A percentile compares a stretch with the other conserved stretches of the same genome.
These are phyloP conservation scores for Paraphoma chrysanthemicola DNA, from an alignment of 2,329 filamentous ascomycete species.

Conservation along the genomic window DNA sequence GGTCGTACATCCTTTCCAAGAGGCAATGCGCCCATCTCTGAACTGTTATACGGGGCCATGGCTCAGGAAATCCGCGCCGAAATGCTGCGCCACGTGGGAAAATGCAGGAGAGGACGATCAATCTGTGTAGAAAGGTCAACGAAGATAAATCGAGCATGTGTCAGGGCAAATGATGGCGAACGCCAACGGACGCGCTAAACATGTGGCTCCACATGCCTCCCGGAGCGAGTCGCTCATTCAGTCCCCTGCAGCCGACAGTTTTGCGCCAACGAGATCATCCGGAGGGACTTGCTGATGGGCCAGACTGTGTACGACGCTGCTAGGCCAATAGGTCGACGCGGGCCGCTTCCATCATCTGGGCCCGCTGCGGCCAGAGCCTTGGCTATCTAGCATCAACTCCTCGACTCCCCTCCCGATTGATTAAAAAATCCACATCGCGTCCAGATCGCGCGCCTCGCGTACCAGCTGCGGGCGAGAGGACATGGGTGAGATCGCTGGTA, in stretches of 20 bases:
- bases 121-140: slow-evolving; percentile 2
- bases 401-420: slow-evolving; percentile 8
- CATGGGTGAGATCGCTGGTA: not conserved
- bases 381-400: slow-evolving; percentile 10
- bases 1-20: slow-evolving; percentile 10
- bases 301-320: slow-evolving; percentile 1
- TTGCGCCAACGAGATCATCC: slow-evolving; percentile 14
- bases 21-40: slow-evolving; percentile 12
- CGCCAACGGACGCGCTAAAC: not conserved
- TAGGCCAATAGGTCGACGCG: slow-evolving; percentile 10
- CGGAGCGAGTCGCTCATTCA: not conserved
- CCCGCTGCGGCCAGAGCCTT: slow-evolving; percentile 17
- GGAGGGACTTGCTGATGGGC: slow-evolving; percentile 2
- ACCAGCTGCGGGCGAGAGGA: not conserved
- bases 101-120: slow-evolving; percentile 9
- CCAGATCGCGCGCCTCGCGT: not conserved
- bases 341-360: slow-evolving; percentile 14
- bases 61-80: slow-evolving; percentile 14
- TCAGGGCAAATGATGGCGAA: not conserved
- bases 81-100: slow-evolving; percentile 14
- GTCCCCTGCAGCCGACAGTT: slow-evolving; percentile 1
- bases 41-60: slow-evolving; percentile 25
- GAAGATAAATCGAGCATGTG: slow-evolving; percentile 1
- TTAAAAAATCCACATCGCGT: not conserved
- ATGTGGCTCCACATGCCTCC: not conserved